Evolutionary conservation across 805 yeast genomes (phyloP), one percentile per base, ranked within the genome.

Genomic region (Wickerhamomyces alni): DNA sequence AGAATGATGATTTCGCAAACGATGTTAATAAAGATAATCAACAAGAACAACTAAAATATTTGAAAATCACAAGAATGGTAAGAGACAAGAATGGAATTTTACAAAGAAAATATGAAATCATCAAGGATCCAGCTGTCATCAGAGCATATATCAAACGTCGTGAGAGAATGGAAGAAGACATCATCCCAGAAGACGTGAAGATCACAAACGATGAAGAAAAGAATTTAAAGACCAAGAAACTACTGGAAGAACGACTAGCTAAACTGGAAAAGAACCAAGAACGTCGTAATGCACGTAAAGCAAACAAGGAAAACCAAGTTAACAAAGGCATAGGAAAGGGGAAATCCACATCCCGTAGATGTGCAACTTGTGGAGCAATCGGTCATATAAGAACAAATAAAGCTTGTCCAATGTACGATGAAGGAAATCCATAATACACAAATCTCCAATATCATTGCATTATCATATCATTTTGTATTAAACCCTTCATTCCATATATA

Each of bases 321-420:
- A 50, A 51, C 8, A 52, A 49, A 21, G 62, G 59, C 16, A 31
- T 39, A 24, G 59, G 59, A 1, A 61, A 62, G 34, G 57, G 60
- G 2, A 66, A 62, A 39, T 62, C 64, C 36, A 65, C 70, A 1
- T 81, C 83, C 8, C 70, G 99, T 58, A 77, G 87, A 55, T 91
- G 99, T 65, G 89, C 94, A 3, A 82, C 93, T 0, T 91, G 99
- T 70, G 98, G 98, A 17, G 93, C 91, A 11, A 72, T 85, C 46
- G 99, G 98, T 0, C 99, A 91, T 59, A 91, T 91, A 45, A 75
- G 93, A 58, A 91, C 99, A 3, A 88, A 87, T 58, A 72, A 71
- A 47, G 67, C 91, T 2, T 91, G 99, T 65, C 99, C 98, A 13
- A 72, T 88, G 74, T 91, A 85, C 57, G 77, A 75, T 45, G 78